phyloP scores from a whole-genome alignment of 768 basidiomycete species.

The Kwoniella newhampshirensis region DNA sequence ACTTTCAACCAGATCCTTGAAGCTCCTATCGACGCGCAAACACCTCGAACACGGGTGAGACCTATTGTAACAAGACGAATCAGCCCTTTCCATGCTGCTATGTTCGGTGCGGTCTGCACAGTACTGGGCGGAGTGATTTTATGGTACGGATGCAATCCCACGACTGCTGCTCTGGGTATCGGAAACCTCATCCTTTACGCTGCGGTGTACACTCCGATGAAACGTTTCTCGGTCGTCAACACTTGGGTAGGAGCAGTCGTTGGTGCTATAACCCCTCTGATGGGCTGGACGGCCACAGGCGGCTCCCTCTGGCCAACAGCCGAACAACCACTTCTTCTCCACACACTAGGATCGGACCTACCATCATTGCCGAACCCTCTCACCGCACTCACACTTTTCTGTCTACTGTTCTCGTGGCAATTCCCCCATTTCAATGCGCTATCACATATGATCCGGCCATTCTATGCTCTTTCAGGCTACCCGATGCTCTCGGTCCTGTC shows the following conservation, averaged over 20 bases:
- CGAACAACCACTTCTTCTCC: constrained; percentile 62
- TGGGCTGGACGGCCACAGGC: constrained; percentile 98
- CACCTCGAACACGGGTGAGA: constrained; percentile 81
- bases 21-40: constrained; percentile 93
- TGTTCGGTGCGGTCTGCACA: constrained; percentile 75
- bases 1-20: constrained; percentile 93
- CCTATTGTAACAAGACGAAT: constrained; percentile 85
- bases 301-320: constrained; percentile 69
- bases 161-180: constrained; percentile 77
- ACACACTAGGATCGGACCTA: constrained; percentile 60
- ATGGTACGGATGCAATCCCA: constrained; percentile 78
- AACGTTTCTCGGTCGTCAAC: constrained; percentile 75
- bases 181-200: constrained; percentile 87
- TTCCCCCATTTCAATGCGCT: constrained; percentile 97
- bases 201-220: constrained; percentile 87
- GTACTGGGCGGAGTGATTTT: constrained; percentile 74
- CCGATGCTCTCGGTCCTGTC: constrained; percentile 82
- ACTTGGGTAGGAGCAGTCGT: constrained; percentile 95
- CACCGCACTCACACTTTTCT: constrained; percentile 74
- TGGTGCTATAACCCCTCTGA: constrained; percentile 86
- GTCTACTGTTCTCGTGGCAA: constrained; percentile 92
- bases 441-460: constrained; percentile 78
- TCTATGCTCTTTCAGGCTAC: constrained; percentile 91
- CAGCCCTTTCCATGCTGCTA: constrained; percentile 75
- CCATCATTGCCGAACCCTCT: constrained; percentile 67